Evolutionary conservation across 2,329 filamentous ascomycete species (phyloP), one percentile per base, ranked within the genome.

Genomic region (Septoria petroselini): DNA sequence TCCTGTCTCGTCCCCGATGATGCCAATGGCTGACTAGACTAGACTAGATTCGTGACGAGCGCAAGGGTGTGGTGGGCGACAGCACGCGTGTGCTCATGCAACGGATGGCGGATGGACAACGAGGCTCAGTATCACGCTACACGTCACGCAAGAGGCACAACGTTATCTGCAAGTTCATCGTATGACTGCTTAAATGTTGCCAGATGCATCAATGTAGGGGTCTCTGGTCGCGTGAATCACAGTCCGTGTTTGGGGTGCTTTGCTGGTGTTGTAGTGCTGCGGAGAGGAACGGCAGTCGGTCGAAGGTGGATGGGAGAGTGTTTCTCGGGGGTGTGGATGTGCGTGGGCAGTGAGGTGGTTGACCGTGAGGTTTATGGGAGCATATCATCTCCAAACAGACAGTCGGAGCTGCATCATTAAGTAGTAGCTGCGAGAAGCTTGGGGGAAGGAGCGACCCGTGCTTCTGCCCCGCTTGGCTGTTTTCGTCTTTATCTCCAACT

Each of bases 111-210:
- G 29, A 15, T 46, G n/a, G n/a, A n/a, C 30, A 42, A 40, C n/a
- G 21, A 34, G 46, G 43, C 47, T 49, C 45, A 38, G 27, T 41
- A 47, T 47, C 40, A 52, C 53, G 51, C 52, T 55, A 53, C 50
- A 58, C 42, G 48, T 50, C 46, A 51, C 48, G 52, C 47, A 58
- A 42, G 39, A 51, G 51, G 53, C 52, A 58, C 50, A 45, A 45
- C 17, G 51, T 48, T 46, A 51, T 58, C 55, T 55, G 55, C 55
- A 50, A 53, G 44, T 27, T 33, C 27, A 37, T 58, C 55, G 55
- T 52, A 53, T 58, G 50, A 52, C 50, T 52, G 33, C 49, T 45
- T 27, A 52, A n/a, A 37, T 42, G 41, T 46, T 45, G 50, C 50
- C 50, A 42, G 40, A 38, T 52, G 45, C 45, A 48, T 41, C 17